Evolutionary conservation across 257 asterid species (phyloP).

Genomic region (Solanum pinnatisectum): DNA sequence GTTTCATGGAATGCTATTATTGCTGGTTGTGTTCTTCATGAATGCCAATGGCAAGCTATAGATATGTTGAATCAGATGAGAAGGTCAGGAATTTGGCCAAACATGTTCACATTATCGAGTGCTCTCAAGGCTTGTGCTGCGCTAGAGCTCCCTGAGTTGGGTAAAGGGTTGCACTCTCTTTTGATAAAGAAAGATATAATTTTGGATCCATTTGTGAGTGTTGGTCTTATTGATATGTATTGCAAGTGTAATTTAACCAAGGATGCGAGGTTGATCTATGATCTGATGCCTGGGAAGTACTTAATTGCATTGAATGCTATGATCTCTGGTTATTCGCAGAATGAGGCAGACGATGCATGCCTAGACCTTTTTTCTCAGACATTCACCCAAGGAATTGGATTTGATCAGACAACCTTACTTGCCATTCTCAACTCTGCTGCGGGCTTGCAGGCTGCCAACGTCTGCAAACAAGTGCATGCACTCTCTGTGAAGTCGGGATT

Average conservation of each 20-base stretch:
- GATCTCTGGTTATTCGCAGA: background rate
- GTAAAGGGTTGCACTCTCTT: background rate
- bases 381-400: background rate
- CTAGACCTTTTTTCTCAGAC: background rate
- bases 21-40: background rate
- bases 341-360: background rate
- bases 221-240: slow-evolving; percentile 1
- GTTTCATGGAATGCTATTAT: background rate
- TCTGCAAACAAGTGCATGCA: background rate
- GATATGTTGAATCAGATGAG: background rate
- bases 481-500: slow-evolving; percentile 1
- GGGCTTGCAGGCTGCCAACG: background rate
- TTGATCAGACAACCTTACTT: background rate
- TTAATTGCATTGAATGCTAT: background rate
- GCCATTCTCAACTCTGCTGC: background rate
- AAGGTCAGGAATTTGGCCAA: background rate
- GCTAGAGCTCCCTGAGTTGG: background rate
- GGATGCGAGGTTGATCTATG: slow-evolving; percentile 1
- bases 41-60: background rate
- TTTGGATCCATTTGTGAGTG: background rate
- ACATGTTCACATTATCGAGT: background rate
- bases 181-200: background rate
- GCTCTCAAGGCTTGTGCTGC: background rate
- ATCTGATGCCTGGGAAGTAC: background rate
- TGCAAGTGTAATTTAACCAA: background rate